Base-by-base conservation (phyloP, 768 basidiomycete genomes). In the Leccinum olivaceopallidum region DNA sequence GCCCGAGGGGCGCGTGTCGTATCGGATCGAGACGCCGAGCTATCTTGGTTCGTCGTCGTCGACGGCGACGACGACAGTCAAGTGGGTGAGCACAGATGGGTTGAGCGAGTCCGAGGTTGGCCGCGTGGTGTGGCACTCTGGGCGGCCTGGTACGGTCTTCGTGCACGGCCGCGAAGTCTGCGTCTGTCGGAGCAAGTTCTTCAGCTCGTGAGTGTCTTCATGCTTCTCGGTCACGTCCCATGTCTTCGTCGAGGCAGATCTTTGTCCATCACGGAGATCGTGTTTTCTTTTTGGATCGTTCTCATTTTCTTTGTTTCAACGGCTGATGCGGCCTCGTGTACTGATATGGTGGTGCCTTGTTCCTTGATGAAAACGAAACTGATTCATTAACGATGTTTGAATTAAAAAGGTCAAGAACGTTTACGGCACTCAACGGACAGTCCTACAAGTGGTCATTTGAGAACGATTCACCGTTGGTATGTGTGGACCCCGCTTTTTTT, bases 381-480 rank as follows among this genome's bases (percentile, higher is more conserved):
- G 49, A 18, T 26, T 55, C 39, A 28, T 42, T 8, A 24, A 44
- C 32, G 16, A 58, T 28, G 26, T 44, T 44, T 44, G 42, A n/a
- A 44, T n/a, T 6, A 10, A 53, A 57, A 53, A 73, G 72, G 54
- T 75, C 73, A 37, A 64, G 73, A 30, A 74, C 74, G 51, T 73
- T 73, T 44, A 73, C 66, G 44, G 74, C 73, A 26, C 65, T 75
- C 64, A 73, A 73, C 51, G 73, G 72, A 18, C 70, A 73, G 48
- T 71, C 73, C 6, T 73, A 73, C 58, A 73, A 73, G 60, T 73
- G 73, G 73, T 67, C 72, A 20, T 73, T 75, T 44, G 69, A 70
- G 30, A 74, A 74, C 7, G 72, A 73, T 34, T 63, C 73, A 1
- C 69, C 69, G 47, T 53, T 75, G 69, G 72, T 75, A 58, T 58